Conservation (phyloP, 805 yeast species). For the Barnettozyma sucrosica region DNA sequence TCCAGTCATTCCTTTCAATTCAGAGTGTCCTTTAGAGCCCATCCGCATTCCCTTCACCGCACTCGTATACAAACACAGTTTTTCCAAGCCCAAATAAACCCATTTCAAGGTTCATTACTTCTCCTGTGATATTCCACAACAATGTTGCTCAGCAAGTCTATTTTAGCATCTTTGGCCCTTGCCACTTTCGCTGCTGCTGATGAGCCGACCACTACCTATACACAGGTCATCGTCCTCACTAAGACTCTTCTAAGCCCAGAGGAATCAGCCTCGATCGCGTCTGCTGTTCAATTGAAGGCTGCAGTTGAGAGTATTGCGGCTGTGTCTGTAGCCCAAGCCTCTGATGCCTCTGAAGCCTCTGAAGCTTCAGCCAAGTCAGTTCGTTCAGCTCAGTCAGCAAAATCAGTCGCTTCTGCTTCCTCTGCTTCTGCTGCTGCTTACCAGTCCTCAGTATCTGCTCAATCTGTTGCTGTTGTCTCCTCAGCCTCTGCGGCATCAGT, state of each 20-base stretch:
- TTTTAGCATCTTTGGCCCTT: conserved; percentile 27
- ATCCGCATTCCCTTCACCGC: not conserved
- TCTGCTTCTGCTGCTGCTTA: conserved; percentile 19
- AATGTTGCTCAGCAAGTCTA: conserved; percentile 25
- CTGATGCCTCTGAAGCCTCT: conserved; percentile 23
- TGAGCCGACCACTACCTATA: conserved; percentile 31
- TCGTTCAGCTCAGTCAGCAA: conserved; percentile 1
- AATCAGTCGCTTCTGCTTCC: not conserved
- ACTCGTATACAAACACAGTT: not conserved
- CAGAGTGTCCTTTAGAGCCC: conserved; percentile 21
- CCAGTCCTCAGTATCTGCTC: conserved; percentile 8
- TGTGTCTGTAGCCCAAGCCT: conserved; percentile 16
- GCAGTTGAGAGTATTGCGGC: not conserved
- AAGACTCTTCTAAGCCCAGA: conserved; percentile 26
- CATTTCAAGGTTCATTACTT: not conserved
- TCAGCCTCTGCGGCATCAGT: conserved; percentile 24
- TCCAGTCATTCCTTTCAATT: conserved; percentile 28
- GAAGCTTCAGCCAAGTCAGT: conserved; percentile 16
- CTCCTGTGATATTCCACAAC: not conserved
- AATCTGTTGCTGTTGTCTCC: conserved; percentile 17
- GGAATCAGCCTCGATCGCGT: conserved; percentile 18
- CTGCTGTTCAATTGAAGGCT: not conserved
- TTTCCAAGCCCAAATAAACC: not conserved
- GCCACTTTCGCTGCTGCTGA: conserved; percentile 20
- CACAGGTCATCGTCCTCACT: conserved; percentile 34